Evolutionary conservation across 306 rosid genomes (phyloP).

Genomic region (Prunus mira): DNA sequence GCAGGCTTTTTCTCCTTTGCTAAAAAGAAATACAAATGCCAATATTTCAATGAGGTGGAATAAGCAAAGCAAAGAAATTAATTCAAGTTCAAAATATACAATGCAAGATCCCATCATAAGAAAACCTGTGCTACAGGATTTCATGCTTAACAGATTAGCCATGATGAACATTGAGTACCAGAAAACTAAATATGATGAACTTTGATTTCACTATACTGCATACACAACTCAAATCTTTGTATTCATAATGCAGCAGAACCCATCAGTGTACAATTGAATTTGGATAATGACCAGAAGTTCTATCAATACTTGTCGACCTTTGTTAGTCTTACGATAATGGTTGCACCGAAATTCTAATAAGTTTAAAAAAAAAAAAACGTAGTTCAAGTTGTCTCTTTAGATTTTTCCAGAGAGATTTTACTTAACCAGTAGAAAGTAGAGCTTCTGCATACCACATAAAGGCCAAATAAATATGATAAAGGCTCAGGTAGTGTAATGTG

Average conservation of each 20-base stretch:
- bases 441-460: constrained; percentile 2
- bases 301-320: background rate
- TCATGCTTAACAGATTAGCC: background rate
- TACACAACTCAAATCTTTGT: background rate
- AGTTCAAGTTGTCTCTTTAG: background rate
- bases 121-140: background rate
- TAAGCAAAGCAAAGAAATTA: constrained; percentile 2
- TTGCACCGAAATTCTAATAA: background rate
- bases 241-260: background rate
- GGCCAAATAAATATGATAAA: background rate
- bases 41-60: constrained; percentile 18
- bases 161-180: background rate
- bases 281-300: background rate
- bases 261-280: constrained; percentile 7
- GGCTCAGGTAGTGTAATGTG: background rate
- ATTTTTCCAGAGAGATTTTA: background rate
- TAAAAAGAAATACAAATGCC: constrained; percentile 33
- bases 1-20: constrained; percentile 58
- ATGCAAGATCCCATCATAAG: background rate
- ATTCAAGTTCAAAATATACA: background rate
- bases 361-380: background rate
- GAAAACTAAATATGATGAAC: constrained; percentile 6
- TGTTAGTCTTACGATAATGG: background rate
- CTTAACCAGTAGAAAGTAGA: background rate
- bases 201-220: background rate